A percentile compares a stretch with the other conserved stretches of the same genome.
Conservation (phyloP, 768 basidiomycete species). For the Fistulinella prunicolor region DNA sequence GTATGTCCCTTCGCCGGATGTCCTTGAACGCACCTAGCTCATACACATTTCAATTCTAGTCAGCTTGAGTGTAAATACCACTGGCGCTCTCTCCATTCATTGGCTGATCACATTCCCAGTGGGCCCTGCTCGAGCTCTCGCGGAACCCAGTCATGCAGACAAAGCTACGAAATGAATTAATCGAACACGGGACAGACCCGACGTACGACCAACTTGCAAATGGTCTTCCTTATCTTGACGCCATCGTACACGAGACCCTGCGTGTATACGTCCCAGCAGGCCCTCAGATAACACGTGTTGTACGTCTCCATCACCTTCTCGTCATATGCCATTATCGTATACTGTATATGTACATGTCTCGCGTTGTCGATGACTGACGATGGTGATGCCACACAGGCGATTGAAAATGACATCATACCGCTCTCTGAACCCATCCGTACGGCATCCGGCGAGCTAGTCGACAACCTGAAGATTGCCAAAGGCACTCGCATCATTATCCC, state of each 20-base stretch:
- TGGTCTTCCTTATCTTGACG: constrained; percentile 45
- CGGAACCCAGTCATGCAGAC: constrained; percentile 44
- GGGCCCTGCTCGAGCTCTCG: constrained; percentile 56
- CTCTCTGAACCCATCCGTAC: too few species aligned
- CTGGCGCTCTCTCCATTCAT: not conserved
- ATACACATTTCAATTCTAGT: too few species aligned
- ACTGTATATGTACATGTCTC: too few species aligned
- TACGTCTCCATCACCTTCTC: too few species aligned
- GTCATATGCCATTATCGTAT: too few species aligned
- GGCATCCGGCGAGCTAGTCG: constrained; percentile 35
- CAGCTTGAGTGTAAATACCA: constrained; percentile 9
- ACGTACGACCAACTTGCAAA: constrained; percentile 52
- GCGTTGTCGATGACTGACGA: too few species aligned
- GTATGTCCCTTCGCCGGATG: constrained; percentile 1
- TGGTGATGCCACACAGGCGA: too few species aligned
- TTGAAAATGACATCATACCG: constrained; percentile 58
- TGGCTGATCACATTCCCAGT: constrained; percentile 29
- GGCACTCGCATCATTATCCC: constrained; percentile 44
- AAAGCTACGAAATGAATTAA: constrained; percentile 49
- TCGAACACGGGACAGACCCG: constrained; percentile 43
- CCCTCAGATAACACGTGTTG: constrained; percentile 10
- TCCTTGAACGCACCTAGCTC: not conserved
- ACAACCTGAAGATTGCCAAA: constrained; percentile 43
- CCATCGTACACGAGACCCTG: too few species aligned
- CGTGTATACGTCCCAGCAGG: constrained; percentile 41